phyloP scores from a whole-genome alignment of 176 grass and related monocot species.

The Carex scoparia region DNA sequence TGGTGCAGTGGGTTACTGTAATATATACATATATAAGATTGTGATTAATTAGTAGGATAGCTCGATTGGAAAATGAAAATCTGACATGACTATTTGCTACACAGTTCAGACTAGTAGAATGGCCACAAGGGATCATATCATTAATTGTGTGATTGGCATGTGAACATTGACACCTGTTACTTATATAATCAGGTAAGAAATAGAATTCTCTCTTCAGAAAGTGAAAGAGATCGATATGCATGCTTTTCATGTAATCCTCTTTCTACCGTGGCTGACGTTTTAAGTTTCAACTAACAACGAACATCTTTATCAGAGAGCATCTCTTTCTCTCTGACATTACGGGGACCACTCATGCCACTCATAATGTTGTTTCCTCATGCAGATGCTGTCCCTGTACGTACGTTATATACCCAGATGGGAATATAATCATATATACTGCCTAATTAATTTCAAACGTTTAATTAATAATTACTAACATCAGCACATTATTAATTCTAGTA shows the following conservation, averaged over 20 bases:
- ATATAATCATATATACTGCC: not conserved
- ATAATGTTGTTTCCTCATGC: not conserved
- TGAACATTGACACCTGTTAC: slow-evolving; percentile 18
- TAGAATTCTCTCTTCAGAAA: slow-evolving; percentile 14
- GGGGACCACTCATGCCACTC: slow-evolving; percentile 2
- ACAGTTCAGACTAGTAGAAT: not conserved
- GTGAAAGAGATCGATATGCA: too few relatives aligned
- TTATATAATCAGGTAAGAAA: not conserved
- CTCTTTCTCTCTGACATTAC: slow-evolving; percentile 21
- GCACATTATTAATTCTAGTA: not conserved
- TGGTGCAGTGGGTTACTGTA: not conserved
- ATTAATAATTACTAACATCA: not conserved
- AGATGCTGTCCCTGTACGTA: not conserved
- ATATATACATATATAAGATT: not conserved
- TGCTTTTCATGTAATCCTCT: not conserved
- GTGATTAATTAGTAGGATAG: not conserved
- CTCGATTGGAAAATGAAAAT: not conserved
- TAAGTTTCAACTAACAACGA: slow-evolving; percentile 29
- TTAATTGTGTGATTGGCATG: not conserved
- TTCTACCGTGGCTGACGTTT: slow-evolving; percentile 32
- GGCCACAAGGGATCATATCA: not conserved
- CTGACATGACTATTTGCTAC: not conserved
- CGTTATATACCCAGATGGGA: not conserved
- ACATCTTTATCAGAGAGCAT: not conserved
- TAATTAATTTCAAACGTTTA: not conserved